A percentile compares a stretch with the other conserved stretches of the same genome.
These are phyloP conservation scores for Boletus subcaerulescens DNA, from an alignment of 768 basidiomycete genomes.

Conservation along the genomic window DNA sequence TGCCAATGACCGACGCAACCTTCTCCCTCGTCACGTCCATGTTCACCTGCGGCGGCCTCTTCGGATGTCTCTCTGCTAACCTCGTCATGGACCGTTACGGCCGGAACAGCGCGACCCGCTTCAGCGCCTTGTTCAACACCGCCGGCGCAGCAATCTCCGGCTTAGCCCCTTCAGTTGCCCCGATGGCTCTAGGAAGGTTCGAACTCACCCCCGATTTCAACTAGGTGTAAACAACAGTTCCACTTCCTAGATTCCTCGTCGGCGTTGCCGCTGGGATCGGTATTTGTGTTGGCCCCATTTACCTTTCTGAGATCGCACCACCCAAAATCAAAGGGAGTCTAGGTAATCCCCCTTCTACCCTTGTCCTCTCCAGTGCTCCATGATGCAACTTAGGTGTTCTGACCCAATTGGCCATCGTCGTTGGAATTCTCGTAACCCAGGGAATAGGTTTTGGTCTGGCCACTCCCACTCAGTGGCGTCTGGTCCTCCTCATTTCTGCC, in stretches of 20 bases:
- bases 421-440: constrained; percentile 88
- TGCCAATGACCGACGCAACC: constrained; percentile 69
- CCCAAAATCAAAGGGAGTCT: constrained; percentile 69
- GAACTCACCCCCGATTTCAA: constrained; percentile 13
- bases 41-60: constrained; percentile 85
- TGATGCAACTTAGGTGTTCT: constrained; percentile 54
- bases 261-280: constrained; percentile 74
- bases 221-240: background rate
- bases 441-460: constrained; percentile 68
- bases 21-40: constrained; percentile 84
- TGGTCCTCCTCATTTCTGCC: constrained; percentile 63
- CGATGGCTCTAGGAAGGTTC: constrained; percentile 67
- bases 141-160: constrained; percentile 66
- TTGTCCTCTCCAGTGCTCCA: background rate
- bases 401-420: constrained; percentile 78
- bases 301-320: constrained; percentile 83
- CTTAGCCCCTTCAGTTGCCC: constrained; percentile 51
- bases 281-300: constrained; percentile 79
- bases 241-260: constrained; percentile 49
- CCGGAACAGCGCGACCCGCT: constrained; percentile 60
- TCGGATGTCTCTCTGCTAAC: constrained; percentile 71
- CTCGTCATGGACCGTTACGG: constrained; percentile 68
- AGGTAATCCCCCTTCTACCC: constrained; percentile 41
- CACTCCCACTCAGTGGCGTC: constrained; percentile 65
- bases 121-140: constrained; percentile 54